Percentiles rank a stretch among this genome's conserved stretches.
phyloP scores from a whole-genome alignment of 73 alveolate genomes.

The Paramecium biaurelia region DNA sequence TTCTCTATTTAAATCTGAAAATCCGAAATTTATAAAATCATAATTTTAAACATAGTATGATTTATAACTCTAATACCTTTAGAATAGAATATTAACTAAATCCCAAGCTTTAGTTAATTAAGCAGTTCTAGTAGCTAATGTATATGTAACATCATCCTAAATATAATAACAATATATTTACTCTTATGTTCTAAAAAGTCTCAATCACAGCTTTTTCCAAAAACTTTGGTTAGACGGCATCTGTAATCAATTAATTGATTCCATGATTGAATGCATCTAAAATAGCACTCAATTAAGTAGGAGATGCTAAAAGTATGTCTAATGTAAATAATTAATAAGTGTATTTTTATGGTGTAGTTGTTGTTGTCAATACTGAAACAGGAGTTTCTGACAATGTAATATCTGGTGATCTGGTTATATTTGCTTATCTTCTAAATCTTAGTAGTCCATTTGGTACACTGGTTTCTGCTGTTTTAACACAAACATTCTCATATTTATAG shows the following conservation, averaged over 20 bases:
- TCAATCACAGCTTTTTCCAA: slow-evolving; percentile 6
- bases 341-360: not conserved
- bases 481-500: not conserved
- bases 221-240: slow-evolving; percentile 15
- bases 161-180: not conserved
- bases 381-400: not conserved
- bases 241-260: not conserved
- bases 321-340: not conserved
- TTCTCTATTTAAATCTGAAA: not conserved
- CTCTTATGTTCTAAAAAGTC: not conserved
- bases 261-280: slow-evolving; percentile 5
- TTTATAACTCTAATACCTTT: not conserved
- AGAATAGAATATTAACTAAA: not conserved
- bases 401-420: not conserved
- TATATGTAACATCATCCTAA: not conserved
- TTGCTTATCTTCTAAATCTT: not conserved
- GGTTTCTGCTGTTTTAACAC: not conserved
- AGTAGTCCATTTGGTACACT: not conserved
- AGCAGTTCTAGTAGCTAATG: not conserved
- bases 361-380: not conserved
- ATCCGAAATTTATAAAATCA: not conserved
- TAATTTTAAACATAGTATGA: not conserved
- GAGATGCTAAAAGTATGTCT: not conserved
- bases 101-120: not conserved
- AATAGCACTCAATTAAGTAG: not conserved